Percentiles rank a stretch among this genome's conserved stretches.
Conservation (phyloP, 164 flowering plant species). For the Berberis vulgaris region DNA sequence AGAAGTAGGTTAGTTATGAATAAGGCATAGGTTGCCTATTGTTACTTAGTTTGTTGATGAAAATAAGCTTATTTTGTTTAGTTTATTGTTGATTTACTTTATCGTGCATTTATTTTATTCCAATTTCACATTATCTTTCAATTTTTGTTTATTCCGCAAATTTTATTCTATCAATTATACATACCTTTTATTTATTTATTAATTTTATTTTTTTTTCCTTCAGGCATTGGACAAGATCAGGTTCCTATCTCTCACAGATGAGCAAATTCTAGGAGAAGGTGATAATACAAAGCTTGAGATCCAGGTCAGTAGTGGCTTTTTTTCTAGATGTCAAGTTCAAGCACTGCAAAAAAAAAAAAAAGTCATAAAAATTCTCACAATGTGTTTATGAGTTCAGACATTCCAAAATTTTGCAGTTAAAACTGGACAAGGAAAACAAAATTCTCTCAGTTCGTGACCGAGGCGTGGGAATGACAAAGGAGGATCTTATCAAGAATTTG, state of each 20-base stretch:
- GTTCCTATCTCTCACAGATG: slow-evolving; percentile 84
- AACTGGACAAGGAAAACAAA: slow-evolving; percentile 89
- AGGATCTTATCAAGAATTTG: slow-evolving; percentile 91
- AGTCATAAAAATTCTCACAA: not conserved
- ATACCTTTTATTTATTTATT: not conserved
- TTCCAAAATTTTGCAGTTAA: slow-evolving; percentile 50
- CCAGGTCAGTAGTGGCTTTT: slow-evolving; percentile 38
- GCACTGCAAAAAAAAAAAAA: not conserved
- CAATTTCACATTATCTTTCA: no score
- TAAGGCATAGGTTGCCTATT: no score
- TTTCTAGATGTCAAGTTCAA: no score
- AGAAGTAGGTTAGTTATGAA: no score
- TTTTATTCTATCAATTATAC: no score
- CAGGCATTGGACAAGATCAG: slow-evolving; percentile 97
- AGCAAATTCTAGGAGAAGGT: slow-evolving; percentile 93
- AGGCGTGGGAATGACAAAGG: slow-evolving; percentile 99
- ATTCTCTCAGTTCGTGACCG: slow-evolving; percentile 85
- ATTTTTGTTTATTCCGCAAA: no score
- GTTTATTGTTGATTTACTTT: no score
- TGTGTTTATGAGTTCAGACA: not conserved
- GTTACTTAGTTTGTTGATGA: no score
- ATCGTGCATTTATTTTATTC: no score
- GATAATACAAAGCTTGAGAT: slow-evolving; percentile 87
- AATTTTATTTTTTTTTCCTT: not conserved
- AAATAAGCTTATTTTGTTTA: no score